Conservation (phyloP, 257 asterid species). For the Przewalskia tangutica region DNA sequence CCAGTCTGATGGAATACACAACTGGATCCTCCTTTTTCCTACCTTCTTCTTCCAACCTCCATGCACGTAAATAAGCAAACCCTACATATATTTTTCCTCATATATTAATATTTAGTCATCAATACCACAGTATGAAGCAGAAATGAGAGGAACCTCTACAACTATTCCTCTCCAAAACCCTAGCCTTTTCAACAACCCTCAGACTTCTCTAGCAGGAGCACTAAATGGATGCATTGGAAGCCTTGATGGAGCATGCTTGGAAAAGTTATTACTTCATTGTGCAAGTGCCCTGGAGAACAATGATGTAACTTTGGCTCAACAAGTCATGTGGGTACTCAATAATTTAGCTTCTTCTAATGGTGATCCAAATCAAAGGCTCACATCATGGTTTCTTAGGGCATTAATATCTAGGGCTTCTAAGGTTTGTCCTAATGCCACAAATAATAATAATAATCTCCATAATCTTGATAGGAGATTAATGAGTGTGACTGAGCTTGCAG, state of each 20-base stretch:
- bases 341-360: constrained; percentile 73
- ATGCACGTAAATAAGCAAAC: background rate
- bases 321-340: constrained; percentile 89
- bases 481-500: constrained; percentile 67
- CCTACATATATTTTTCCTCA: background rate
- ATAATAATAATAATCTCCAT: background rate
- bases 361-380: constrained; percentile 65
- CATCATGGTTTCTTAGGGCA: constrained; percentile 56
- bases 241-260: constrained; percentile 71
- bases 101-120: background rate
- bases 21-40: background rate
- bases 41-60: background rate
- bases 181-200: constrained; percentile 24
- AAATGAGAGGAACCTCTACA: constrained; percentile 26
- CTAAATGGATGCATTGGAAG: constrained; percentile 41
- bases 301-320: constrained; percentile 74
- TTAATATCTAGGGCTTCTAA: constrained; percentile 52
- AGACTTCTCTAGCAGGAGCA: constrained; percentile 34
- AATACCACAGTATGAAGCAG: constrained; percentile 33
- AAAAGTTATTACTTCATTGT: constrained; percentile 64
- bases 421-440: constrained; percentile 39
- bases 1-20: background rate
- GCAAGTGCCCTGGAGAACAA: constrained; percentile 58
- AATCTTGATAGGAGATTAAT: constrained; percentile 26
- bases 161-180: constrained; percentile 31